phyloP scores from a whole-genome alignment of 768 basidiomycete genomes.

The Sporobolomyces phaffii region DNA sequence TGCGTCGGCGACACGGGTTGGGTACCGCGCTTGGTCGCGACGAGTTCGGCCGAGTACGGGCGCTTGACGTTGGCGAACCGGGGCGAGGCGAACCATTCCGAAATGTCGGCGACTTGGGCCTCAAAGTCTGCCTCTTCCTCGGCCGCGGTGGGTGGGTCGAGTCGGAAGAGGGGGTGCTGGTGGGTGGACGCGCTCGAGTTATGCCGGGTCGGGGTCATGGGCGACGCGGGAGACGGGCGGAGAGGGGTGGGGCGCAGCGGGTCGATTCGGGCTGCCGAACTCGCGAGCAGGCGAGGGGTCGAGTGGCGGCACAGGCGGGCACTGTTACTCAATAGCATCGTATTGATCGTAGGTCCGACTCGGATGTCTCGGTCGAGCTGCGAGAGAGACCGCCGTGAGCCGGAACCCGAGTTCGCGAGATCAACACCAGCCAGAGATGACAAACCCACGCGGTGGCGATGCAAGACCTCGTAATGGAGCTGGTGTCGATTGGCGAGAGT shows the following conservation, averaged over 20 bases:
- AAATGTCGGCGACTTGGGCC: conserved; percentile 51
- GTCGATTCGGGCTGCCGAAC: neutral
- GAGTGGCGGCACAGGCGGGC: neutral
- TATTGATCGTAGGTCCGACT: no score
- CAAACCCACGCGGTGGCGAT: no score
- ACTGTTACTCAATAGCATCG: conserved; percentile 6
- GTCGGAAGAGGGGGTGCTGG: conserved; percentile 32
- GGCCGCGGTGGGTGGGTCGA: conserved; percentile 37
- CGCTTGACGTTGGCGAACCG: conserved; percentile 69
- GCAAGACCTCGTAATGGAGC: no score
- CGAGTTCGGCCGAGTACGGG: conserved; percentile 70
- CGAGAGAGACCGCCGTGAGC: no score
- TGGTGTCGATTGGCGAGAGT: no score
- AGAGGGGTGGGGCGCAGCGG: neutral
- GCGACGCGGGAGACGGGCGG: neutral
- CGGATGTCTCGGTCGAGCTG: no score
- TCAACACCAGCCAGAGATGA: no score
- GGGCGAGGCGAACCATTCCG: conserved; percentile 66
- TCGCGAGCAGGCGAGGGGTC: neutral
- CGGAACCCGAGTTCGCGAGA: no score
- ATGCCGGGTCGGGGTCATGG: neutral
- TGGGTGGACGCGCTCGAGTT: neutral
- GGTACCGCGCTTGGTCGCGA: conserved; percentile 84
- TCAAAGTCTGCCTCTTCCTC: conserved; percentile 40
- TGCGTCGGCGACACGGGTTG: conserved; percentile 66